phyloP scores from a whole-genome alignment of 768 basidiomycete species.

The Rhodocollybia butyracea region DNA sequence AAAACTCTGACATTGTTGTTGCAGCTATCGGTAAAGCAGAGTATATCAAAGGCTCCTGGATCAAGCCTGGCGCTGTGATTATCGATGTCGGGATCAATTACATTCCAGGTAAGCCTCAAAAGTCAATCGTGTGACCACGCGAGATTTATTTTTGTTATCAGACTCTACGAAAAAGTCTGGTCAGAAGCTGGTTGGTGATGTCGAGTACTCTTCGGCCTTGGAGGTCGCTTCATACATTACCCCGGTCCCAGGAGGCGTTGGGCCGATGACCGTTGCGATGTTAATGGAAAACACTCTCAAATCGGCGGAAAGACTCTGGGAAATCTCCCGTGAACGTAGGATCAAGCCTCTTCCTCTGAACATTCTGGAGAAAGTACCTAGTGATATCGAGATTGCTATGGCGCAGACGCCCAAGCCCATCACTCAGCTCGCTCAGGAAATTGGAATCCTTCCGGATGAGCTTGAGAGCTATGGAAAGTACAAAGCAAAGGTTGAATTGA shows the following conservation, averaged over 20 bases:
- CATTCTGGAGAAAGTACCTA: constrained; percentile 84
- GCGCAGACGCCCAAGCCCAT: constrained; percentile 93
- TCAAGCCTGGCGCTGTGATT: constrained; percentile 92
- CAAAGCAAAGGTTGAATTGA: constrained; percentile 96
- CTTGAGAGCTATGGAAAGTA: constrained; percentile 92
- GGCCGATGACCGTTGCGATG: constrained; percentile 99
- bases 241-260: constrained; percentile 97
- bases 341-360: constrained; percentile 78
- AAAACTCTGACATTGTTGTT: constrained; percentile 88
- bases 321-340: constrained; percentile 59
- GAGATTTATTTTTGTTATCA: constrained; percentile 20
- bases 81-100: constrained; percentile 99
- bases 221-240: constrained; percentile 87
- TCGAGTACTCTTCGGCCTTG: constrained; percentile 78
- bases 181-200: constrained; percentile 94
- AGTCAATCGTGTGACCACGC: not conserved
- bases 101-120: constrained; percentile 65
- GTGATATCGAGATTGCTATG: constrained; percentile 94
- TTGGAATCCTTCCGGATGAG: constrained; percentile 83
- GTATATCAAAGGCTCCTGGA: constrained; percentile 89
- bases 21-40: constrained; percentile 94
- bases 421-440: constrained; percentile 78
- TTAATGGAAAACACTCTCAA: constrained; percentile 93
- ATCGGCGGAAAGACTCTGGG: constrained; percentile 81
- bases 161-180: constrained; percentile 93